Percentiles rank a stretch among this genome's conserved stretches.
phyloP scores from a whole-genome alignment of 2,329 filamentous ascomycete species.

The Fusarium sp. region DNA sequence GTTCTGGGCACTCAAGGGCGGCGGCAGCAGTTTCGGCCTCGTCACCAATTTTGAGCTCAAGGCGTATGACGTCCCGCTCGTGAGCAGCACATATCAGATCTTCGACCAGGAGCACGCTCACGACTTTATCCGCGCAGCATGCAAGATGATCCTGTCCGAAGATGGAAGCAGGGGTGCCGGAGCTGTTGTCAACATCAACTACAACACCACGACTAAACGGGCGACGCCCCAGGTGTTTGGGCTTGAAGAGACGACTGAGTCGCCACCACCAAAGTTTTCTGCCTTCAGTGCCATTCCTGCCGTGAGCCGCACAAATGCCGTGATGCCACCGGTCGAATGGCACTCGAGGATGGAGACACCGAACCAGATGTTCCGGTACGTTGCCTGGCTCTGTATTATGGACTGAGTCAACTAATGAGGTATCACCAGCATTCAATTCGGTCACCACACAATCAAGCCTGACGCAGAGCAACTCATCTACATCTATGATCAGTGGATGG shows the following conservation, averaged over 20 bases:
- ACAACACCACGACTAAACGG: constrained; percentile 44
- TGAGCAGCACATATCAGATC: constrained; percentile 50
- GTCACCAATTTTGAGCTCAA: constrained; percentile 48
- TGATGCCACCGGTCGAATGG: constrained; percentile 45
- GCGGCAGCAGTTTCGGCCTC: constrained; percentile 51
- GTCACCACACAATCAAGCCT: constrained; percentile 52
- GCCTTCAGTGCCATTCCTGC: constrained; percentile 11
- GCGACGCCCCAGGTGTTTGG: constrained; percentile 46
- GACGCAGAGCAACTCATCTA: constrained; percentile 46
- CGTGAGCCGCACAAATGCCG: constrained; percentile 40
- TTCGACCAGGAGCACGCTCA: constrained; percentile 43
- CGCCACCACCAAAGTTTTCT: constrained; percentile 9
- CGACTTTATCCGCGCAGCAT: constrained; percentile 46
- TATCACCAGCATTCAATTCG: constrained; percentile 39
- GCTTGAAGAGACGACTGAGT: constrained; percentile 44
- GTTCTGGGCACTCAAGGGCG: constrained; percentile 51
- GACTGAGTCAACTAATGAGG: not conserved
- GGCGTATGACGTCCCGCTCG: constrained; percentile 35
- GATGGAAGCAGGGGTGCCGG: constrained; percentile 46
- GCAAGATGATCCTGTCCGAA: constrained; percentile 39
- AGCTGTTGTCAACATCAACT: constrained; percentile 47
- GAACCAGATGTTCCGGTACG: constrained; percentile 52
- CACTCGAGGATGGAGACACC: constrained; percentile 45
- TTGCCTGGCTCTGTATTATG: not conserved
- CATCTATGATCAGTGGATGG: constrained; percentile 52